Conservation (phyloP, 2,329 filamentous ascomycete species). For the Aspergillus uvarum region DNA sequence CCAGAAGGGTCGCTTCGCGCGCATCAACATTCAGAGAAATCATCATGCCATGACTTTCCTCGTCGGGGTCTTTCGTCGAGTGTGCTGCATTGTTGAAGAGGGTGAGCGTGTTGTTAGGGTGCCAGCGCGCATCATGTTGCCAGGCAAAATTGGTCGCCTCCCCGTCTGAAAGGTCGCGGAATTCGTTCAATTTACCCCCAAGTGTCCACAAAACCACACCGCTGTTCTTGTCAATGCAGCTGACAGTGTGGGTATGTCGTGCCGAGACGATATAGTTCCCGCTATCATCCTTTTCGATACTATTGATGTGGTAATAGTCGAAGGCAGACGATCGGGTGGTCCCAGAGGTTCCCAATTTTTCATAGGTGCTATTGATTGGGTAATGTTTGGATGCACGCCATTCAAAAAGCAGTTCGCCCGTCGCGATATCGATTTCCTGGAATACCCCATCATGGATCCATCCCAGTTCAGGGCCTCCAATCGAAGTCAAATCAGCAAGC, state of each 20-base stretch:
- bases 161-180: conserved; percentile 41
- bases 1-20: conserved; percentile 42
- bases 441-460: conserved; percentile 35
- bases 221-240: conserved; percentile 48
- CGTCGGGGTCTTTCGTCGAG: conserved; percentile 17
- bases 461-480: conserved; percentile 29
- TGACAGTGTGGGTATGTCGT: conserved; percentile 50
- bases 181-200: conserved; percentile 51
- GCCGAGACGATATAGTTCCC: conserved; percentile 58
- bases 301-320: conserved; percentile 61
- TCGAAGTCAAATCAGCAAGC: conserved; percentile 26
- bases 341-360: conserved; percentile 11
- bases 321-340: conserved; percentile 35
- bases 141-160: conserved; percentile 43
- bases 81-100: conserved; percentile 42
- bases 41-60: conserved; percentile 46
- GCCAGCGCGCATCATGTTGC: conserved; percentile 54
- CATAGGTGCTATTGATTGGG: conserved; percentile 24
- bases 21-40: conserved; percentile 40
- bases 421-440: conserved; percentile 38
- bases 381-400: conserved; percentile 40
- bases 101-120: conserved; percentile 28
- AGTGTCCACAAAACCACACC: conserved; percentile 56
- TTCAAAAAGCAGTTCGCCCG: conserved; percentile 35
- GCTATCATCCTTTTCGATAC: conserved; percentile 51